Conservation (phyloP, 495 filamentous ascomycete genomes). For the Thozetella sp. region DNA sequence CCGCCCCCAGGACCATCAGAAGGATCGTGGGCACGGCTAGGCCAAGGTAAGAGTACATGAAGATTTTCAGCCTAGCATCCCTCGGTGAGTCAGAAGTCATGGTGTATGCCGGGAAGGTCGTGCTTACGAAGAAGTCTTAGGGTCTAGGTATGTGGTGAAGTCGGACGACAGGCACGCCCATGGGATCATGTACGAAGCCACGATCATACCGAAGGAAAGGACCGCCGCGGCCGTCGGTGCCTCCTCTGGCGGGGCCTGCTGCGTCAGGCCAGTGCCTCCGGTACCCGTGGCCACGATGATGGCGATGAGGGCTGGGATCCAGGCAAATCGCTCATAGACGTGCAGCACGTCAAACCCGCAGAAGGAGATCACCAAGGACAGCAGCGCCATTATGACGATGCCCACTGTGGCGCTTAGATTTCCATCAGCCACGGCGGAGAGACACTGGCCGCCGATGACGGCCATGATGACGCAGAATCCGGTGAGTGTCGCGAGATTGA, state of each 20-base stretch:
- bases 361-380: conserved; percentile 59
- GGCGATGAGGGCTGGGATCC: conserved; percentile 56
- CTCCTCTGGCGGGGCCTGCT: conserved; percentile 25
- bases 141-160: conserved; percentile 49
- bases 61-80: conserved; percentile 33
- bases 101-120: neutral
- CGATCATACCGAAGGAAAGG: conserved; percentile 42
- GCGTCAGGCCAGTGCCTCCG: conserved; percentile 28
- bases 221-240: conserved; percentile 26
- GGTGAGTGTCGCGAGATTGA: conserved; percentile 50
- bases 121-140: conserved; percentile 43
- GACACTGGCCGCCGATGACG: conserved; percentile 48
- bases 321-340: conserved; percentile 63
- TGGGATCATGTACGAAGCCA: conserved; percentile 47
- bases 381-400: conserved; percentile 54
- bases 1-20: conserved; percentile 56
- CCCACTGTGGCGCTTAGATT: conserved; percentile 44
- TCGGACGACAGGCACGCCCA: conserved; percentile 47
- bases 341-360: conserved; percentile 61
- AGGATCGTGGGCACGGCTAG: conserved; percentile 46
- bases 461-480: conserved; percentile 50
- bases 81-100: conserved; percentile 2
- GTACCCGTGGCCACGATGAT: conserved; percentile 32
- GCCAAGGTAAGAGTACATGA: conserved; percentile 46
- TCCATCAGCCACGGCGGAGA: conserved; percentile 52